Conservation (phyloP, 306 rosid species). For the Senna tora region DNA sequence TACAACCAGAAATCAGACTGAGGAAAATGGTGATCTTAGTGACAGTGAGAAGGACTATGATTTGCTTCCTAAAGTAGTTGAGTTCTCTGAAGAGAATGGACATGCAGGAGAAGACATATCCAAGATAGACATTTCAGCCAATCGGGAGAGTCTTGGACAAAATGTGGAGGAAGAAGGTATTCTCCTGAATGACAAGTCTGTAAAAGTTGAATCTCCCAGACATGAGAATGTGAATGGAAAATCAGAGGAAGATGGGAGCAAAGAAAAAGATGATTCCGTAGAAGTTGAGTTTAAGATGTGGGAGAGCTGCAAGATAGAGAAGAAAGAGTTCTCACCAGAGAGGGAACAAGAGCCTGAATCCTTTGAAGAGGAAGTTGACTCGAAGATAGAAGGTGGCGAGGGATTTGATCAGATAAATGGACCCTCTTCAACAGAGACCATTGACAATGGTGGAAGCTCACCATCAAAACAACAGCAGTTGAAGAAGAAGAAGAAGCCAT, state of each 20-base stretch:
- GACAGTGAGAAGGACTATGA: conserved; percentile 93
- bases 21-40: conserved; percentile 71
- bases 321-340: conserved; percentile 90
- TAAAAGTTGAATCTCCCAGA: conserved; percentile 46
- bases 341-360: conserved; percentile 72
- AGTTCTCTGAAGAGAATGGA: conserved; percentile 96
- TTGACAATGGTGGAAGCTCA: conserved; percentile 54
- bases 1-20: conserved; percentile 53
- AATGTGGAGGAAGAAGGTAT: conserved; percentile 47
- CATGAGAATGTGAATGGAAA: conserved; percentile 54
- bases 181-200: conserved; percentile 50
- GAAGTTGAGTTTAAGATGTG: conserved; percentile 28
- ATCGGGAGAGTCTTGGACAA: conserved; percentile 50
- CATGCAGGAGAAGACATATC: conserved; percentile 64
- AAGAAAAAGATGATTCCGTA: conserved; percentile 48
- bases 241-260: conserved; percentile 51
- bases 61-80: conserved; percentile 92
- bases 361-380: conserved; percentile 68
- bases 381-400: conserved; percentile 45
- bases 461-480: conserved; percentile 73
- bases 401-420: conserved; percentile 29
- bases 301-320: conserved; percentile 59
- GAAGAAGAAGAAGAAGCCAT: conserved; percentile 84
- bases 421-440: conserved; percentile 8
- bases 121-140: conserved; percentile 51